These are phyloP conservation scores for Penicillium crustosum DNA, from an alignment of 2,329 filamentous ascomycete species.

Conservation along the genomic window DNA sequence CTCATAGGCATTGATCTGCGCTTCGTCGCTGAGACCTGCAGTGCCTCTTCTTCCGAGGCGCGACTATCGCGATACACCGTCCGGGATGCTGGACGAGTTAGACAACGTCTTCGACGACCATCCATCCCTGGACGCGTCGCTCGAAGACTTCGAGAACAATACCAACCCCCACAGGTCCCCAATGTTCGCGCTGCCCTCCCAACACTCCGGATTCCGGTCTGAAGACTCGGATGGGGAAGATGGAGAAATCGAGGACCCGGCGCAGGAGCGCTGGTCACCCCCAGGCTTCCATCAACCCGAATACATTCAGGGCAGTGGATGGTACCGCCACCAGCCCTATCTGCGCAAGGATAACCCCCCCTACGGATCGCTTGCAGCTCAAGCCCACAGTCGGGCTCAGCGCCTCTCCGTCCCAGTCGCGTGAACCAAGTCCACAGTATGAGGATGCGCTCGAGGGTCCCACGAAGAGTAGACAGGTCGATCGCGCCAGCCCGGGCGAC, in stretches of 20 bases:
- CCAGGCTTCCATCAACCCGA: conserved; percentile 55
- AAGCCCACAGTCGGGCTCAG: conserved; percentile 45
- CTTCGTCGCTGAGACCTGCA: conserved; percentile 21
- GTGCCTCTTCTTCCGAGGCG: conserved; percentile 24
- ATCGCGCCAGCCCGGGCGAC: conserved; percentile 28
- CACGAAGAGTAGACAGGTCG: conserved; percentile 23
- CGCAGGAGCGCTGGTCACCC: conserved; percentile 60
- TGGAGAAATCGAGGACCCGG: conserved; percentile 37
- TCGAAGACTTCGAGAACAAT: conserved; percentile 62
- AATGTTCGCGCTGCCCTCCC: conserved; percentile 55
- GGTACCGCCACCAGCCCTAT: conserved; percentile 55
- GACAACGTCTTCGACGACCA: conserved; percentile 57
- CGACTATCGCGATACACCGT: conserved; percentile 32
- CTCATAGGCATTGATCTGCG: conserved; percentile 15
- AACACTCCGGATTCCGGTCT: conserved; percentile 65
- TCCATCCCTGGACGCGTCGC: conserved; percentile 59
- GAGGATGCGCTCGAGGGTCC: conserved; percentile 54
- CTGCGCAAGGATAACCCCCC: conserved; percentile 38
- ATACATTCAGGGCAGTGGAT: conserved; percentile 56
- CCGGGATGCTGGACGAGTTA: conserved; percentile 48
- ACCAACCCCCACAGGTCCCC: conserved; percentile 50
- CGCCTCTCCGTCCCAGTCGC: conserved; percentile 50
- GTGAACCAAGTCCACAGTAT: conserved; percentile 60
- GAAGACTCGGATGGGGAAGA: conserved; percentile 50
- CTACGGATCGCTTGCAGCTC: conserved; percentile 36